phyloP scores from a whole-genome alignment of 208 protist species.

The Trypanosomatidae sp. region DNA sequence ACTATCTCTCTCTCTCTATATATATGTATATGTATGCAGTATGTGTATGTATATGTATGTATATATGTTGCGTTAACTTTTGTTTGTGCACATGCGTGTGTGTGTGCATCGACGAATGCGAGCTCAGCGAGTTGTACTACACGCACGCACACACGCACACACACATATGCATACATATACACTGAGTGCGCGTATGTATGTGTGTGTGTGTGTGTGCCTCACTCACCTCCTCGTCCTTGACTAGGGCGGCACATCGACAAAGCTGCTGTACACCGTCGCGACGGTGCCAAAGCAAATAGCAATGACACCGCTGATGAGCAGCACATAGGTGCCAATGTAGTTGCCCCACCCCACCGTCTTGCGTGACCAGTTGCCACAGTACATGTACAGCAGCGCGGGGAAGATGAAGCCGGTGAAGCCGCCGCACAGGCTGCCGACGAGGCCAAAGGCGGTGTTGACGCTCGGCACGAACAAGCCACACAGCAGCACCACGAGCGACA shows the following conservation, averaged over 20 bases:
- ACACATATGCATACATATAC: neutral
- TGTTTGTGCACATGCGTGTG: neutral
- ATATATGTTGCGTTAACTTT: neutral
- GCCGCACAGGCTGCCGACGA: constrained; percentile 63
- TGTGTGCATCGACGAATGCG: too few relatives aligned
- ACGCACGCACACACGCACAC: neutral
- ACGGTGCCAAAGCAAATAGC: constrained; percentile 53
- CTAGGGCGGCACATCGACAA: constrained; percentile 4
- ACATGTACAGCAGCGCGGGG: constrained; percentile 58
- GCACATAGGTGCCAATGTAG: constrained; percentile 19
- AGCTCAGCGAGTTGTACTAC: neutral
- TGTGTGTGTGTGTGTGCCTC: neutral
- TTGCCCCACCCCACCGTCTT: constrained; percentile 27
- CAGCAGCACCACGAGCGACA: constrained; percentile 21
- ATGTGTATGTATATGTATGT: too few relatives aligned
- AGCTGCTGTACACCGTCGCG: constrained; percentile 21
- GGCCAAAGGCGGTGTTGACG: constrained; percentile 50
- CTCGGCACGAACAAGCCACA: constrained; percentile 54
- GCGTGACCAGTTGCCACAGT: constrained; percentile 42
- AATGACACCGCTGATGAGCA: constrained; percentile 42
- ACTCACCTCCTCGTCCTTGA: too few relatives aligned
- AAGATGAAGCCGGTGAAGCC: constrained; percentile 65
- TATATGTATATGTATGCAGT: too few relatives aligned
- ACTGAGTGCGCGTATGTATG: neutral
- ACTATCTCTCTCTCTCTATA: too few relatives aligned